Base-by-base conservation (phyloP, 192 early-diverging fungal species). In the Coemansia sp. region DNA sequence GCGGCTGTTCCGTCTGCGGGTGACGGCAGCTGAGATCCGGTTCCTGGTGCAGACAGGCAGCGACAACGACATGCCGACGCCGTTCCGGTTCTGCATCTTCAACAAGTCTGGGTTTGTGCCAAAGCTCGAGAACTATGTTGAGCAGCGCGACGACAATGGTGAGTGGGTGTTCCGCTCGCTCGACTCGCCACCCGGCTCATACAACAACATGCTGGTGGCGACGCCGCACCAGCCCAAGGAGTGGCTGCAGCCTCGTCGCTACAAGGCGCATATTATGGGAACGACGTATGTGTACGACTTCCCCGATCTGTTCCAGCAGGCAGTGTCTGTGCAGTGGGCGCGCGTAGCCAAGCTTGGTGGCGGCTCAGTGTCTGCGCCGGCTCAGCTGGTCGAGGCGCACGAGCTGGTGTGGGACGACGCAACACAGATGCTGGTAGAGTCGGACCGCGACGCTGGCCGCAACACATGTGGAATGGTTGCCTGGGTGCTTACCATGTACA, bases 231-330 rank as follows among this genome's bases (percentile, higher is more conserved):
- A 93, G 57, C 92, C 92, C 61, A 98, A 97, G 85, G 94, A 95
- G 75, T 87, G 90, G 84, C 88, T 99, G 65, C 95, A 97, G 82
- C 94, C 95, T 54, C 90, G 92, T 50, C 91, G 97, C 67, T 95
- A 95, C 86, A 94, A 95, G 86, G 95, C 97, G 37, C 97, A 99
- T 65, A 82, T 98, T 57, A 90, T 97, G 88, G 95, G 94, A 59
- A 99, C 97, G 3, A 97, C 95, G 12, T 99, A 97, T 63, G 93
- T 98, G 27, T 99, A 99, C 75, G 97, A 99, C 73, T 99, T 98
- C 86, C 93, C 95, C 14, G 95, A 96, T 54, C 86, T 99, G 64
- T 98, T 99, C 90, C 85, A 90, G 27, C 88, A 94, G 67, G 89
- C 92, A 2, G 75, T 93, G 38, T 88, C 93, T 49, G 85, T 88